phyloP scores from a whole-genome alignment of 306 rosid genomes.

The Cucurbita pepo region DNA sequence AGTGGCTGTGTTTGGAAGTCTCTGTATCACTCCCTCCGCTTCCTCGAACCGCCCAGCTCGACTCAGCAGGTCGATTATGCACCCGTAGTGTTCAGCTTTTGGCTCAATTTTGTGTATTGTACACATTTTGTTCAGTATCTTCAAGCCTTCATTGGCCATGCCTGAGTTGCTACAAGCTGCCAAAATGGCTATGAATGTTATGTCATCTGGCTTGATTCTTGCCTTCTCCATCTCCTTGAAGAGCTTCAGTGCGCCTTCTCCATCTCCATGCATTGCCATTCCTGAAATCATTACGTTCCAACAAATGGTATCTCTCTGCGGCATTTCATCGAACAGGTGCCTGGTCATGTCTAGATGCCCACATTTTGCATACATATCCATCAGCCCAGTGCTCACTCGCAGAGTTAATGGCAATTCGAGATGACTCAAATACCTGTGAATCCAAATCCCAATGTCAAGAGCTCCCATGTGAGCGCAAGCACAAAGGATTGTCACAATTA shows the following conservation, averaged over 20 bases:
- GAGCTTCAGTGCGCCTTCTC: conserved; percentile 33
- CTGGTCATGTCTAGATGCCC: conserved; percentile 41
- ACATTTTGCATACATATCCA: conserved; percentile 78
- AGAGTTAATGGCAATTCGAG: conserved; percentile 19
- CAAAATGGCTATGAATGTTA: conserved; percentile 57
- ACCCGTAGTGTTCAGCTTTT: conserved; percentile 51
- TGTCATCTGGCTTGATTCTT: conserved; percentile 35
- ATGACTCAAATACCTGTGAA: conserved; percentile 30
- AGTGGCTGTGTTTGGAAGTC: conserved; percentile 16
- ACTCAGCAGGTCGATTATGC: conserved; percentile 56
- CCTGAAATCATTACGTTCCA: conserved; percentile 79
- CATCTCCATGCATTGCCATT: conserved; percentile 63
- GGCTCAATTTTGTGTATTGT: conserved; percentile 32
- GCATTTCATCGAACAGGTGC: conserved; percentile 24
- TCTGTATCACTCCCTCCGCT: conserved; percentile 34
- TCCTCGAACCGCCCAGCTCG: conserved; percentile 45
- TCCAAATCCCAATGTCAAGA: conserved; percentile 52
- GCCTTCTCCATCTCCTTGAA: conserved; percentile 41
- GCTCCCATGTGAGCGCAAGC: conserved; percentile 73
- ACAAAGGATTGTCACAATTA: conserved; percentile 50
- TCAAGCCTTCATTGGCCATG: conserved; percentile 36
- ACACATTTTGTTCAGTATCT: conserved; percentile 38
- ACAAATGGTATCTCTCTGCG: conserved; percentile 35
- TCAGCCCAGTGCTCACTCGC: conserved; percentile 38
- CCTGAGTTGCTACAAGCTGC: conserved; percentile 71